phyloP scores from a whole-genome alignment of 257 asterid species.

The Knoxia roxburghii region DNA sequence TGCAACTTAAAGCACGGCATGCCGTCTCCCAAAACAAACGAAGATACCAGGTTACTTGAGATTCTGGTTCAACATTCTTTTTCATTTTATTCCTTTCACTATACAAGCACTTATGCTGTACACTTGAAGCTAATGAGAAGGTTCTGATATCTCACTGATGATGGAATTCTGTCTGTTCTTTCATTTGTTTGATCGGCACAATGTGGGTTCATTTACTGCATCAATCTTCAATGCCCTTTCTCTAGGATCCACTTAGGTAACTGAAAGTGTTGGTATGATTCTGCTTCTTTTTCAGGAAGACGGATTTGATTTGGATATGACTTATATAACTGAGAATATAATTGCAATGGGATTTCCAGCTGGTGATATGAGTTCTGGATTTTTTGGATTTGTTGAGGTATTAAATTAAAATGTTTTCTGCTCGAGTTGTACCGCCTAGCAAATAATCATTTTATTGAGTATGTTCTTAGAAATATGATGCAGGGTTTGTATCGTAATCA shows the following conservation, averaged over 20 bases:
- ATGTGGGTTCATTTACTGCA: background rate
- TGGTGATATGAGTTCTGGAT: constrained; percentile 94
- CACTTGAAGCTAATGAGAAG: background rate
- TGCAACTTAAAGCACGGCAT: constrained; percentile 94
- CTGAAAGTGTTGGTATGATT: background rate
- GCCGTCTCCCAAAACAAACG: constrained; percentile 92
- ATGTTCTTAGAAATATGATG: constrained; percentile 23
- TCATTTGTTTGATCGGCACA: constrained; percentile 3
- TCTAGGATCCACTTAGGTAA: background rate
- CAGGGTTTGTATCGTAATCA: constrained; percentile 94
- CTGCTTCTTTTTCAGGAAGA: constrained; percentile 57
- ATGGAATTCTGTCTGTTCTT: background rate
- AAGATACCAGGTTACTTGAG: constrained; percentile 79
- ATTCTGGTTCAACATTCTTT: no score
- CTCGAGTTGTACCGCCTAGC: background rate
- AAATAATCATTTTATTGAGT: constrained; percentile 18
- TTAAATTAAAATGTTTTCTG: constrained; percentile 16
- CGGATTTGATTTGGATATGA: constrained; percentile 97
- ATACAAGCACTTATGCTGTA: background rate
- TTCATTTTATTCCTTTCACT: no score
- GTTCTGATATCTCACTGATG: background rate
- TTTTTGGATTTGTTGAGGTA: constrained; percentile 96
- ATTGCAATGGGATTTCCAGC: constrained; percentile 99
- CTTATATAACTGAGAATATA: constrained; percentile 89
- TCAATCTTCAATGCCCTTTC: background rate